phyloP scores from a whole-genome alignment of 2,329 filamentous ascomycete genomes.

The Coleophoma eucalyptorum region DNA sequence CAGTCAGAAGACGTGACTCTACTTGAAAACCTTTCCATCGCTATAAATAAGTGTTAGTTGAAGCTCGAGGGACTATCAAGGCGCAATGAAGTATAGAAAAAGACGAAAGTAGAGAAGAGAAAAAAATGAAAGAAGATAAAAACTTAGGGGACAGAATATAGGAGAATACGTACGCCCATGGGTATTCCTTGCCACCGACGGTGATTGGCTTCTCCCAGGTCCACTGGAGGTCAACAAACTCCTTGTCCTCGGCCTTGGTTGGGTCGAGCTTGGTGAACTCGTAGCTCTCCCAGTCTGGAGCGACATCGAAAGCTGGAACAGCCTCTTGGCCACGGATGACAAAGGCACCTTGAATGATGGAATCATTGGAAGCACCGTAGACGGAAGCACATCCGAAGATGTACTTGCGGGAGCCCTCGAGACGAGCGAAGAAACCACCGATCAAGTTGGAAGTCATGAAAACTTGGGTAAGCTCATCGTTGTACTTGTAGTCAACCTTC shows the following conservation, averaged over 20 bases:
- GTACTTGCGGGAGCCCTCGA: constrained; percentile 97
- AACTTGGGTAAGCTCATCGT: constrained; percentile 91
- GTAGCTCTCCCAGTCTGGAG: constrained; percentile 97
- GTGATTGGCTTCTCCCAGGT: constrained; percentile 82
- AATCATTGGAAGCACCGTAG: constrained; percentile 85
- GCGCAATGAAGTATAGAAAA: too few relatives aligned
- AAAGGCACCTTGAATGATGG: constrained; percentile 89
- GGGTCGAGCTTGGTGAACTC: constrained; percentile 94
- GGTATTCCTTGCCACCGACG: constrained; percentile 83
- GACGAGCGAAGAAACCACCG: constrained; percentile 94
- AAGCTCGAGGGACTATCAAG: too few relatives aligned
- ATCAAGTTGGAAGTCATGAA: constrained; percentile 99
- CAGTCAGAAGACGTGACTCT: constrained; percentile 36
- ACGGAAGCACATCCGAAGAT: constrained; percentile 89
- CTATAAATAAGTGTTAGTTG: too few relatives aligned
- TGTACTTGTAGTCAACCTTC: constrained; percentile 97
- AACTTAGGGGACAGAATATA: too few relatives aligned
- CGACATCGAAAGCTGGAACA: constrained; percentile 87
- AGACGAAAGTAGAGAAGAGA: too few relatives aligned
- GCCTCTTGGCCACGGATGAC: constrained; percentile 89
- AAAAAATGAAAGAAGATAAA: too few relatives aligned
- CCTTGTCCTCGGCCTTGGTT: constrained; percentile 76
- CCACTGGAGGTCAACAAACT: constrained; percentile 86
- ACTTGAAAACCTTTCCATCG: constrained; percentile 99
- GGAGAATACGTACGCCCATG: constrained; percentile 50